Evolutionary conservation across 78 protist genomes (phyloP), one percentile per base, ranked within the genome.

Genomic region (Tieghemostelium lacteum): DNA sequence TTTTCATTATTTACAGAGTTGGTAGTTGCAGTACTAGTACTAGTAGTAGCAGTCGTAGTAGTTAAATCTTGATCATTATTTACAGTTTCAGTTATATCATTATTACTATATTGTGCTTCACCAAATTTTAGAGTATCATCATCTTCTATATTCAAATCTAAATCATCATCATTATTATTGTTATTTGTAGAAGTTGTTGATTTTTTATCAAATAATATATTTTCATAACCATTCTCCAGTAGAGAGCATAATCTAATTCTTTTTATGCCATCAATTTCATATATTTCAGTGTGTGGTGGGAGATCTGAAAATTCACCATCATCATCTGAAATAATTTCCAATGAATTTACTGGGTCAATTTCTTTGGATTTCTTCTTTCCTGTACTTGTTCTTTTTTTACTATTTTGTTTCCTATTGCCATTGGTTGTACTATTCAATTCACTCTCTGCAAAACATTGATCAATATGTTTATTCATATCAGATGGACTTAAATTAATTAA

Each of bases 71-170:
- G 71, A 57, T 7, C 42, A 34, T 24, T 55, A 6, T 39, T 60
- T 24, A 8, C 42, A 31, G 16, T 5, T 42, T 36, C 28, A 22
- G 66, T 67, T 28, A 87, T 22, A 61, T 49, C 62, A 36, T 63
- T 73, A 29, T 74, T 86, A 3, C 73, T 71, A 36, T 87, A 87
- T 71, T 87, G 93, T 28, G 50, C 77, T 24, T 29, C 49, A 52
- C 93, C 93, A 63, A 24, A 87, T 52, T 50, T 52, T 28, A 49
- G 20, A 2, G 73, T 60, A 37, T 75, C 93, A 34, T 87, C 93
- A 28, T 69, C 87, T 33, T 87, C 93, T 28, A 87, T 65, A 31
- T 87, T 73, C 3, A 73, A 37, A 19, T 74, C 86, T 16, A 39
- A 50, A 26, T 87, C 86, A 5, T 33, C 37, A 33, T 87, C 85